phyloP scores from a whole-genome alignment of 2,329 filamentous ascomycete genomes.

The Scedosporium boydii region DNA sequence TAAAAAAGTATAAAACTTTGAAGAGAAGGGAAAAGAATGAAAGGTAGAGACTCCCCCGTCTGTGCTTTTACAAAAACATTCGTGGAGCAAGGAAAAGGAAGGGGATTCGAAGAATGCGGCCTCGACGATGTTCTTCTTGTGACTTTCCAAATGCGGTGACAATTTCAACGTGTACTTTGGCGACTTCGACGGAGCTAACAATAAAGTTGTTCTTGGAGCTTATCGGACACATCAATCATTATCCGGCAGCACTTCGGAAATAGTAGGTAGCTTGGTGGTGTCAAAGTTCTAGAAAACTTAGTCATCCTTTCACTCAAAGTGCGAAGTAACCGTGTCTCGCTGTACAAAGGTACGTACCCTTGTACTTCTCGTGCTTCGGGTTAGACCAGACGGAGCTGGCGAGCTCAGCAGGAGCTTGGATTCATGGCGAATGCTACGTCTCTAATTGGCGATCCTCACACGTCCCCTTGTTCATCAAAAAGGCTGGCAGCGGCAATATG shows the following conservation, averaged over 20 bases:
- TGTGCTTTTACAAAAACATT: neutral
- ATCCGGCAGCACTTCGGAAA: neutral
- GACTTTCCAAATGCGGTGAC: neutral
- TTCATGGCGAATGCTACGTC: neutral
- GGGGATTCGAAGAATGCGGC: neutral
- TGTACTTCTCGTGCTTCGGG: too few species aligned
- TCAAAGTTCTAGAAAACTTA: neutral
- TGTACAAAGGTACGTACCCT: too few species aligned
- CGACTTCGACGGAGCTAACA: too few species aligned
- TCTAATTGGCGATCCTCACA: neutral
- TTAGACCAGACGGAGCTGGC: too few species aligned
- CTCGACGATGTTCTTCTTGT: neutral
- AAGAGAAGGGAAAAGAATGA: neutral
- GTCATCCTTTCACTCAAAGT: neutral
- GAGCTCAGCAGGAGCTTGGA: too few species aligned
- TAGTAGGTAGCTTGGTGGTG: neutral
- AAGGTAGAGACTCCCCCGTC: neutral
- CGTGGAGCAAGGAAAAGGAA: neutral
- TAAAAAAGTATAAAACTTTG: neutral
- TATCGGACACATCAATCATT: neutral
- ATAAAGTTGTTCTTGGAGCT: neutral
- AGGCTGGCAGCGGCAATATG: neutral
- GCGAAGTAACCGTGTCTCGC: too few species aligned
- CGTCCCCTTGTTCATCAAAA: neutral
- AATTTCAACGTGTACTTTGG: constrained; percentile 7